Evolutionary conservation across 2,329 filamentous ascomycete genomes (phyloP).

Genomic region (Aspergillus pseudoglaucus): DNA sequence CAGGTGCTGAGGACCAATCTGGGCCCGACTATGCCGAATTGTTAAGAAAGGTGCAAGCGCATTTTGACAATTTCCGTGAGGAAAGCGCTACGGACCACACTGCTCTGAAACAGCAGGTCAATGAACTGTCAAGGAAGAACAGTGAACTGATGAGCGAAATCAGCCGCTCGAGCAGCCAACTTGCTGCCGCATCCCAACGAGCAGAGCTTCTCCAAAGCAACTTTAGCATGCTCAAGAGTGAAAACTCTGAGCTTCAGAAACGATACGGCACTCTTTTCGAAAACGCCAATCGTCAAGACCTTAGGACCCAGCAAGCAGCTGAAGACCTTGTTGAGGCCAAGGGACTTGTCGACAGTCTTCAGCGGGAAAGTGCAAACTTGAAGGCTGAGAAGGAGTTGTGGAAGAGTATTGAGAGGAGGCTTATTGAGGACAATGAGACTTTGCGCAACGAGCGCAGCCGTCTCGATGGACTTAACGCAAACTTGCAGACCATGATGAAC

Average conservation of each 20-base stretch:
- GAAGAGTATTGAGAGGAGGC: conserved; percentile 85
- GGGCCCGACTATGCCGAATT: conserved; percentile 69
- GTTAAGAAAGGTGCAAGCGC: conserved; percentile 77
- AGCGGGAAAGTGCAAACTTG: conserved; percentile 83
- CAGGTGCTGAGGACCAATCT: conserved; percentile 40
- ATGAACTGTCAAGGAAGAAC: conserved; percentile 75
- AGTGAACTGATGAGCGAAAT: conserved; percentile 74
- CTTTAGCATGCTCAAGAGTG: conserved; percentile 71
- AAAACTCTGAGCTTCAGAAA: conserved; percentile 82
- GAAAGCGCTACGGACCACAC: conserved; percentile 76
- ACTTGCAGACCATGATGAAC: conserved; percentile 82
- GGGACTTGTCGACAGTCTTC: conserved; percentile 74
- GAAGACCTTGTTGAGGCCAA: conserved; percentile 87
- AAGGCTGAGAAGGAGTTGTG: conserved; percentile 92
- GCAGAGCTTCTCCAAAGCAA: conserved; percentile 87
- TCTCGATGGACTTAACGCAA: conserved; percentile 73
- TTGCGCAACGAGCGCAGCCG: conserved; percentile 77
- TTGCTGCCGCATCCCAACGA: conserved; percentile 73
- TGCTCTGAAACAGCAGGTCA: conserved; percentile 76
- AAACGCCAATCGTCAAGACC: conserved; percentile 79
- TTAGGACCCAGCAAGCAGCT: conserved; percentile 82
- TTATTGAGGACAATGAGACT: conserved; percentile 80
- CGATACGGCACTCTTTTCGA: conserved; percentile 71
- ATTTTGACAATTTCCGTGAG: conserved; percentile 83
- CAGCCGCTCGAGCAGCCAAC: conserved; percentile 70